These are phyloP conservation scores for Penicillium paxilli DNA, from an alignment of 495 filamentous ascomycete species.

Conservation along the genomic window DNA sequence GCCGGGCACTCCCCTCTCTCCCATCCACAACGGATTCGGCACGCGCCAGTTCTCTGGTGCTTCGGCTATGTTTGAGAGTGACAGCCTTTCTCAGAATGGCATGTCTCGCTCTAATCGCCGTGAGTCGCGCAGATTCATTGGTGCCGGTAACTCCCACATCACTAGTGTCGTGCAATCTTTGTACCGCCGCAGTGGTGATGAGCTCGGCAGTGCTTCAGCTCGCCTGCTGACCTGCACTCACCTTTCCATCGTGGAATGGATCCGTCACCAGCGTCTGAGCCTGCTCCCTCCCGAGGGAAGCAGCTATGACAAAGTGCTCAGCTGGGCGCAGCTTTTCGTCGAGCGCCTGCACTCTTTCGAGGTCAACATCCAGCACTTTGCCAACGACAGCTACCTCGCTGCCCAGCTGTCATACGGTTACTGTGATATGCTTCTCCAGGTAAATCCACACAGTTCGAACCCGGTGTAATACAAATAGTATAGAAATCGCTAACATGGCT, in stretches of 20 bases:
- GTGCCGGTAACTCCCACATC: conserved; percentile 22
- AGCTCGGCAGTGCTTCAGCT: conserved; percentile 20
- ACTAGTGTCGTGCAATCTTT: conserved; percentile 25
- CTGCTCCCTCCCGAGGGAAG: conserved; percentile 39
- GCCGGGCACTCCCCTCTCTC: conserved; percentile 21
- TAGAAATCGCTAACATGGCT: not conserved
- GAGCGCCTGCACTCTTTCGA: conserved; percentile 37
- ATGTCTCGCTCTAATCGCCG: conserved; percentile 13
- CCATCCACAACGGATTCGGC: conserved; percentile 15
- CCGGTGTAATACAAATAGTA: not conserved
- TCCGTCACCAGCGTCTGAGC: conserved; percentile 33
- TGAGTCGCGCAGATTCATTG: conserved; percentile 24
- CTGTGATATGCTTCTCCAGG: conserved; percentile 38
- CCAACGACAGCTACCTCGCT: conserved; percentile 35
- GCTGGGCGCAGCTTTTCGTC: conserved; percentile 32
- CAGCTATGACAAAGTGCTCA: conserved; percentile 38
- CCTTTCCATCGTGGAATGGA: conserved; percentile 29
- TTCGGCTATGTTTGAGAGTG: conserved; percentile 23
- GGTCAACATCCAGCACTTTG: conserved; percentile 29
- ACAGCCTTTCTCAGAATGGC: conserved; percentile 25
- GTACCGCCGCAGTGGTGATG: conserved; percentile 26
- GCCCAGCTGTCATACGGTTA: conserved; percentile 38
- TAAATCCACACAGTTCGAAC: conserved; percentile 12
- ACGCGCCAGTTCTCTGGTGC: conserved; percentile 21
- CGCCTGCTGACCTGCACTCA: conserved; percentile 23